Evolutionary conservation across 306 rosid species (phyloP).

Genomic region (Comarum palustre): DNA sequence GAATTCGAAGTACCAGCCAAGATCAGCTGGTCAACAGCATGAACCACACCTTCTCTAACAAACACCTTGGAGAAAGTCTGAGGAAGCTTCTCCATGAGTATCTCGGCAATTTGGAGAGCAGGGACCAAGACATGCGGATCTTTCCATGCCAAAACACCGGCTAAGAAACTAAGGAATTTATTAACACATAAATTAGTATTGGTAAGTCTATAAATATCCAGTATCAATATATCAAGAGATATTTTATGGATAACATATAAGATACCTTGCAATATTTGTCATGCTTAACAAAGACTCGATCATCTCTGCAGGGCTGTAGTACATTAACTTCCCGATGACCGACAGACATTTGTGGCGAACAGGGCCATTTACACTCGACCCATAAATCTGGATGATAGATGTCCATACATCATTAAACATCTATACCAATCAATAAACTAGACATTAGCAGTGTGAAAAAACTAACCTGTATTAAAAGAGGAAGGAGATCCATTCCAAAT

Average conservation of each 20-base stretch:
- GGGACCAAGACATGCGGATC: conserved; percentile 91
- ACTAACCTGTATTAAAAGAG: conserved; percentile 78
- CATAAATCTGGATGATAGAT: conserved; percentile 67
- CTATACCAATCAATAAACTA: conserved; percentile 6
- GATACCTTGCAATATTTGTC: conserved; percentile 89
- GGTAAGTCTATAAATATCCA: not conserved
- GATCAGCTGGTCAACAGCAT: conserved; percentile 94
- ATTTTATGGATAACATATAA: conserved; percentile 16
- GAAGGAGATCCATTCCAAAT: conserved; percentile 92
- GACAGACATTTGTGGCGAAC: conserved; percentile 95
- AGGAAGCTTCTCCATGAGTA: conserved; percentile 97
- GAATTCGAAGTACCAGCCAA: conserved; percentile 53
- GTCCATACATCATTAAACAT: conserved; percentile 22
- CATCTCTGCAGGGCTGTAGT: conserved; percentile 93
- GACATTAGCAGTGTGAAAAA: conserved; percentile 15
- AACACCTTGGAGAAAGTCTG: conserved; percentile 84
- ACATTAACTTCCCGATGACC: conserved; percentile 90
- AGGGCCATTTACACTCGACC: conserved; percentile 94
- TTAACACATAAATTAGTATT: conserved; percentile 22
- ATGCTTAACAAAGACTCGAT: conserved; percentile 72
- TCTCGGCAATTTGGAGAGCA: conserved; percentile 92
- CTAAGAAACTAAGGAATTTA: conserved; percentile 67
- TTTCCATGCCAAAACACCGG: conserved; percentile 97
- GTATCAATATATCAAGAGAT: conserved; percentile 19
- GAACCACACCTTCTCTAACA: conserved; percentile 93